phyloP scores from a whole-genome alignment of 257 asterid genomes.

The Oldenlandia corymbosa region DNA sequence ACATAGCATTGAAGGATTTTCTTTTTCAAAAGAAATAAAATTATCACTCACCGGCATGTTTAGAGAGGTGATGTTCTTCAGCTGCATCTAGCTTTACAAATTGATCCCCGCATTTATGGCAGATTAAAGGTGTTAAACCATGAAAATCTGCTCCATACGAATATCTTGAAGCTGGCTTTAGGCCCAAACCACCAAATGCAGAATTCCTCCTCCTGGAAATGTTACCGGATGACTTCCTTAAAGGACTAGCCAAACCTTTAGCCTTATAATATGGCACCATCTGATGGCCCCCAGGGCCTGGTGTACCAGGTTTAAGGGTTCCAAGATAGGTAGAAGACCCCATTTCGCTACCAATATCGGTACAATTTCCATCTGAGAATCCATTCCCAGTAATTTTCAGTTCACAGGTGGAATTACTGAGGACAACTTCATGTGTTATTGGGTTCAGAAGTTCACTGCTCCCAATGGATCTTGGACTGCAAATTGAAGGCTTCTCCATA shows the following conservation, averaged over 20 bases:
- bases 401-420: conserved; percentile 61
- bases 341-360: conserved; percentile 16
- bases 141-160: conserved; percentile 43
- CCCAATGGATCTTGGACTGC: conserved; percentile 87
- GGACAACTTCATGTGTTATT: conserved; percentile 69
- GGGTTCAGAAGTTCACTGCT: conserved; percentile 81
- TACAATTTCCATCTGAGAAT: conserved; percentile 25
- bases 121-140: conserved; percentile 39
- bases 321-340: conserved; percentile 45
- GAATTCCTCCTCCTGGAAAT: conserved; percentile 43
- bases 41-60: conserved; percentile 62
- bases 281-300: conserved; percentile 43
- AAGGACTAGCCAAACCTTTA: conserved; percentile 46
- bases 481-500: conserved; percentile 54
- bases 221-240: conserved; percentile 47
- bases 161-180: conserved; percentile 44
- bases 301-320: conserved; percentile 64
- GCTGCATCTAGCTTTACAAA: conserved; percentile 65
- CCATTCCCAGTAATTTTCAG: conserved; percentile 51
- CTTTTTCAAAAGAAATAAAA: too few species aligned
- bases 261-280: conserved; percentile 25
- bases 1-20: not conserved
- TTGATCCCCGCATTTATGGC: conserved; percentile 78
- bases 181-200: conserved; percentile 41
- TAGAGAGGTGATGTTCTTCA: conserved; percentile 80